Evolutionary conservation across 768 basidiomycete genomes (phyloP).

Genomic region (Lentinula guzmanii): DNA sequence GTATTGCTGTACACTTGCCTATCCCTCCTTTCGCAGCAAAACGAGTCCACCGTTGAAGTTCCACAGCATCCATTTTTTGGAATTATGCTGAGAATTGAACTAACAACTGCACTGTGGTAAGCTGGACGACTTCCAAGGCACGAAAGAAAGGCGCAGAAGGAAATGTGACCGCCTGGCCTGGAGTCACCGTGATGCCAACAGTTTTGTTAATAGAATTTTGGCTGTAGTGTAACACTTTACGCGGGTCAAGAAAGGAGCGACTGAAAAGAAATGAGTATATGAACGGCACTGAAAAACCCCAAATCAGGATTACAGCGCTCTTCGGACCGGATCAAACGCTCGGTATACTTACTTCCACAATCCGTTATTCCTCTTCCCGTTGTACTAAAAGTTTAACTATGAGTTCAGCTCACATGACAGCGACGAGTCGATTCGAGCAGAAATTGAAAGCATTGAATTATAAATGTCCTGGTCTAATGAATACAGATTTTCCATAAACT

Average conservation of each 20-base stretch:
- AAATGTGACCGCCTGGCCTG: background rate
- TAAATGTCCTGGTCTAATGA: no score
- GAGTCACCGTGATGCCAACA: background rate
- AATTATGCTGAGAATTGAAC: background rate
- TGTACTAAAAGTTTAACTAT: no score
- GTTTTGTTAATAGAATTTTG: background rate
- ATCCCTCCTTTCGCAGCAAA: constrained; percentile 86
- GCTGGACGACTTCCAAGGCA: background rate
- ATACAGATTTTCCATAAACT: background rate
- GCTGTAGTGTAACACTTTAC: background rate
- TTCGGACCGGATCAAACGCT: background rate
- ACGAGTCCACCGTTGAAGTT: constrained; percentile 75
- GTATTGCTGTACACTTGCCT: constrained; percentile 66
- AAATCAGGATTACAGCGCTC: background rate
- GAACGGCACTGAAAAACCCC: background rate
- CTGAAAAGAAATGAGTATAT: background rate
- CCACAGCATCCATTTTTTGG: constrained; percentile 54
- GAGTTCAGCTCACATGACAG: no score
- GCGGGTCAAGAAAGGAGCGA: background rate
- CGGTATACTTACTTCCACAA: background rate
- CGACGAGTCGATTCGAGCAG: no score
- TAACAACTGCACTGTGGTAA: background rate
- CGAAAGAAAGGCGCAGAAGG: background rate
- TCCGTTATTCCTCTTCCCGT: no score
- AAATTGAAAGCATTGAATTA: no score